Evolutionary conservation across 441 rosid species (phyloP).

Genomic region (Arabidopsis lyrata): DNA sequence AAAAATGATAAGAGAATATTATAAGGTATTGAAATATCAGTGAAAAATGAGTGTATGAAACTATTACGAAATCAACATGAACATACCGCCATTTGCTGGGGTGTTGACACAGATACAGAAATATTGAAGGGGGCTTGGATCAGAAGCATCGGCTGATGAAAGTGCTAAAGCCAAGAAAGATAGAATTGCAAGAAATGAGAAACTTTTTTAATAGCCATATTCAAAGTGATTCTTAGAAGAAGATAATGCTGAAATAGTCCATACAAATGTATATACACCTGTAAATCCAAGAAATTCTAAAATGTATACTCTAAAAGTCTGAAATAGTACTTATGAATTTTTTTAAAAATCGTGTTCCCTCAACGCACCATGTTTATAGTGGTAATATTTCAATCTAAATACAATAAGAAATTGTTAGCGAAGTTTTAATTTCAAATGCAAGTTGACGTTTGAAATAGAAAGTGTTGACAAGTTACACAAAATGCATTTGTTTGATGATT

Average conservation of each 20-base stretch:
- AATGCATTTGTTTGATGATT: background rate
- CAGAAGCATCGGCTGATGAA: too few relatives aligned
- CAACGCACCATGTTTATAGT: background rate
- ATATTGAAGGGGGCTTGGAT: too few relatives aligned
- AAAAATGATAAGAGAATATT: background rate
- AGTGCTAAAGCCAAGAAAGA: too few relatives aligned
- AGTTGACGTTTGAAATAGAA: conserved; percentile 16
- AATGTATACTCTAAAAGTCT: conserved; percentile 6
- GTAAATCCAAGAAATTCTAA: background rate
- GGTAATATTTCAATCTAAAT: background rate
- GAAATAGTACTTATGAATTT: background rate
- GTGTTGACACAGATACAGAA: too few relatives aligned
- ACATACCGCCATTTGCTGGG: too few relatives aligned
- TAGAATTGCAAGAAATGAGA: too few relatives aligned
- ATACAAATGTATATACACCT: background rate
- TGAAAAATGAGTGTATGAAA: too few relatives aligned
- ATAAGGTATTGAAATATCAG: too few relatives aligned
- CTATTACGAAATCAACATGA: too few relatives aligned
- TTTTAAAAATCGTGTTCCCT: background rate
- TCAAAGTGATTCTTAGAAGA: too few relatives aligned
- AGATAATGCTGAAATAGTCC: too few relatives aligned
- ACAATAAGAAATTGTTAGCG: background rate
- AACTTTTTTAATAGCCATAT: too few relatives aligned
- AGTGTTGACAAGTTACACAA: background rate
- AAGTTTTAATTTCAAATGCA: background rate